These are phyloP conservation scores for Penicillium sp. DNA, from an alignment of 2,329 filamentous ascomycete genomes.

Conservation along the genomic window DNA sequence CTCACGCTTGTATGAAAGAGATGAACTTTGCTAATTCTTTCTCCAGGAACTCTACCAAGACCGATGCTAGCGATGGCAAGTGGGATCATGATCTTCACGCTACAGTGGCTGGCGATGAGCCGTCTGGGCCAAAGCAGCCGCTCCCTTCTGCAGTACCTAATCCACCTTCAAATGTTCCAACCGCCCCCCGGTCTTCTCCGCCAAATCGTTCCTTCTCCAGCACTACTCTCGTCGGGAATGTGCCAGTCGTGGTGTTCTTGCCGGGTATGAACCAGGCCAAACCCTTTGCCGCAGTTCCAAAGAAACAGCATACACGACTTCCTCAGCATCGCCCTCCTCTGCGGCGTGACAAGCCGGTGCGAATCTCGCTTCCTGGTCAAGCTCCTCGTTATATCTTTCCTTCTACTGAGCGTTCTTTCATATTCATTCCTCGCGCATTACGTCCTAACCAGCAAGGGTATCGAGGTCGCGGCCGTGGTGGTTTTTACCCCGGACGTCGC, in stretches of 20 bases:
- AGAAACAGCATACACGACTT: slow-evolving; percentile 90
- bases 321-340: slow-evolving; percentile 93
- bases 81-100: slow-evolving; percentile 98
- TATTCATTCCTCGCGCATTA: slow-evolving; percentile 93
- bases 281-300: slow-evolving; percentile 73
- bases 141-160: slow-evolving; percentile 33
- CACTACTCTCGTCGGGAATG: slow-evolving; percentile 81
- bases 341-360: slow-evolving; percentile 92
- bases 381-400: slow-evolving; percentile 89
- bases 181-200: slow-evolving; percentile 61
- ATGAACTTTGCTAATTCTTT: slow-evolving; percentile 29
- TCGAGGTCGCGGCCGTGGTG: slow-evolving; percentile 71
- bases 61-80: slow-evolving; percentile 67
- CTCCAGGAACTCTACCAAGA: slow-evolving; percentile 45
- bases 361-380: slow-evolving; percentile 83
- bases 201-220: slow-evolving; percentile 81
- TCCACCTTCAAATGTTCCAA: slow-evolving; percentile 41
- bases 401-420: slow-evolving; percentile 87
- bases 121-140: slow-evolving; percentile 37
- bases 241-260: slow-evolving; percentile 80
- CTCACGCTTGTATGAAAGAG: background rate
- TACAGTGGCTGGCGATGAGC: slow-evolving; percentile 50
- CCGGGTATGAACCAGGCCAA: slow-evolving; percentile 74
- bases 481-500: slow-evolving; percentile 71
- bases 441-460: slow-evolving; percentile 88